phyloP scores from a whole-genome alignment of 2,329 filamentous ascomycete species.

The Ophiostoma himal-ulmi region DNA sequence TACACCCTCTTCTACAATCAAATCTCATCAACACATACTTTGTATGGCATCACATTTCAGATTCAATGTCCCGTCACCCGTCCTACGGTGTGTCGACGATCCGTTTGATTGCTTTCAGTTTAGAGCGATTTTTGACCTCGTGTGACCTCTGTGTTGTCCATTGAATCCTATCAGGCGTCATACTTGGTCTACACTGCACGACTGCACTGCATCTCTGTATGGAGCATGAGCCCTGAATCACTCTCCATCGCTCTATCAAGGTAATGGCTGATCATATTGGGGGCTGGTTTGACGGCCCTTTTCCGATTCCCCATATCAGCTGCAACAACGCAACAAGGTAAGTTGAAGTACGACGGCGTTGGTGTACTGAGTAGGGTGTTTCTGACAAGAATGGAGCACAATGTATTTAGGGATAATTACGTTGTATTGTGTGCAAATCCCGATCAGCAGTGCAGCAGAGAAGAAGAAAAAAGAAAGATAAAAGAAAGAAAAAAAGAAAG shows the following conservation, averaged over 20 bases:
- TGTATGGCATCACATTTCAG: neutral
- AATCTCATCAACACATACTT: too few relatives aligned
- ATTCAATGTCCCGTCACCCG: neutral
- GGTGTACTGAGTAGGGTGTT: neutral
- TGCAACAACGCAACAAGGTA: neutral
- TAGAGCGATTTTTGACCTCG: too few relatives aligned
- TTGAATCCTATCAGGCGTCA: neutral
- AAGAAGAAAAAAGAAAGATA: neutral
- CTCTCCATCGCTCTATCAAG: too few relatives aligned
- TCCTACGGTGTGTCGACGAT: neutral
- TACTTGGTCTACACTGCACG: too few relatives aligned
- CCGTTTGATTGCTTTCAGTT: neutral
- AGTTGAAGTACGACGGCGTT: too few relatives aligned
- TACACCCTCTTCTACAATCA: neutral
- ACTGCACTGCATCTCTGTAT: too few relatives aligned
- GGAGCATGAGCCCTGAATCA: neutral
- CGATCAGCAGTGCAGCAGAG: neutral
- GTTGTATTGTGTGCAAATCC: slow-evolving; percentile 5
- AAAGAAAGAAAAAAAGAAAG: too few relatives aligned
- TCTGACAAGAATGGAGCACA: neutral
- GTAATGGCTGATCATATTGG: neutral
- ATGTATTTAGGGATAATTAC: neutral
- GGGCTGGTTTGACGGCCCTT: slow-evolving; percentile 1
- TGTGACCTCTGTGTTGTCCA: neutral
- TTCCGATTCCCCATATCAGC: neutral